Percentiles rank a stretch among this genome's conserved stretches.
These are phyloP conservation scores for Friedmanniomyces simplex DNA, from an alignment of 495 filamentous ascomycete genomes.

Conservation along the genomic window DNA sequence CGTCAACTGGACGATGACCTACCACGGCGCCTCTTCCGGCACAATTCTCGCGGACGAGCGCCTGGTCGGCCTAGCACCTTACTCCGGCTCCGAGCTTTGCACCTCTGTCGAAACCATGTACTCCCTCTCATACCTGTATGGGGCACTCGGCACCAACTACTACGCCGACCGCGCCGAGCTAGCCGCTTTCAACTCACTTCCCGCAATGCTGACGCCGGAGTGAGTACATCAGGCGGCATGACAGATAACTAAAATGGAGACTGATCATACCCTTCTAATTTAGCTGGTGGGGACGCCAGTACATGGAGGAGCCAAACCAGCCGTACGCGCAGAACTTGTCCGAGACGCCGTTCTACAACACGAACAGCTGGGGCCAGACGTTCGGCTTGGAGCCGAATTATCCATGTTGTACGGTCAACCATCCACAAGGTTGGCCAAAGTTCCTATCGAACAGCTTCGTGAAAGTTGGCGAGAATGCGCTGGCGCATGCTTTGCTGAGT, in stretches of 20 bases:
- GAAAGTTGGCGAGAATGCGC: constrained; percentile 23
- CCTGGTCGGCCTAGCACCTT: constrained; percentile 22
- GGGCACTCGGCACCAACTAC: constrained; percentile 36
- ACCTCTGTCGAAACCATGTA: constrained; percentile 25
- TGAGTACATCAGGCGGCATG: no score
- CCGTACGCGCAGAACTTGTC: constrained; percentile 38
- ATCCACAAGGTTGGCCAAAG: constrained; percentile 53
- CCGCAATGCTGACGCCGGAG: constrained; percentile 31
- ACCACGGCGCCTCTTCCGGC: constrained; percentile 32
- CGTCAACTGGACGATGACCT: constrained; percentile 40
- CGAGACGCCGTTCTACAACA: constrained; percentile 42
- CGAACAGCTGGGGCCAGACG: constrained; percentile 34
- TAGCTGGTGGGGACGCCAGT: constrained; percentile 50
- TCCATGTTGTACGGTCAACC: constrained; percentile 54
- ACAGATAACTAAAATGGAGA: no score
- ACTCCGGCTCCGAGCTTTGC: constrained; percentile 21
- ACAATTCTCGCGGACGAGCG: constrained; percentile 28
- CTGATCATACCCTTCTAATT: no score
- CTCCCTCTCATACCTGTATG: constrained; percentile 28
- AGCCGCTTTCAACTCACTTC: constrained; percentile 50
- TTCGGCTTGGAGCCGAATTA: constrained; percentile 37
- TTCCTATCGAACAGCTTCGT: constrained; percentile 34
- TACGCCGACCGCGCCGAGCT: constrained; percentile 49
- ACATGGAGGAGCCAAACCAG: constrained; percentile 50
- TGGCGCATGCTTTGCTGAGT: constrained; percentile 37